Evolutionary conservation across 768 basidiomycete species (phyloP).

Genomic region (Amanita exitialis): DNA sequence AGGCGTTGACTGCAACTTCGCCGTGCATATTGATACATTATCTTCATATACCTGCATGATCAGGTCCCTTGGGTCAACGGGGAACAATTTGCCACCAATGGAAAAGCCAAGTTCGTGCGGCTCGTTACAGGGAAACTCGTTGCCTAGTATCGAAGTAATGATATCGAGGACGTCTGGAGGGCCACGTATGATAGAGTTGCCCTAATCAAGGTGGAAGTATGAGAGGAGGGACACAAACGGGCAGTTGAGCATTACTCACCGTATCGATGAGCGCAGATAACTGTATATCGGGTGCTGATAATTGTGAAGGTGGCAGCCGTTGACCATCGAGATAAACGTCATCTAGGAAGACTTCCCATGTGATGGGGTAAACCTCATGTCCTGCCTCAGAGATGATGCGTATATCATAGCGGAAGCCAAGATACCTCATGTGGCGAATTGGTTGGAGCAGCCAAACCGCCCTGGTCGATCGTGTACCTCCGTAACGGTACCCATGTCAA

Average conservation of each 20-base stretch:
- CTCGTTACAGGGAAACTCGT: slow-evolving; percentile 41
- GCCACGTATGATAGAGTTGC: slow-evolving; percentile 70
- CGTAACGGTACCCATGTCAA: slow-evolving; percentile 63
- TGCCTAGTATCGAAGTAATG: slow-evolving; percentile 34
- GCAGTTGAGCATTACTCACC: slow-evolving; percentile 24
- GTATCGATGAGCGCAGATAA: slow-evolving; percentile 68
- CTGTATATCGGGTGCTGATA: slow-evolving; percentile 35
- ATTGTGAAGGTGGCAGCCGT: slow-evolving; percentile 43
- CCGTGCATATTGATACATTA: slow-evolving; percentile 31
- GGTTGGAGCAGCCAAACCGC: slow-evolving; percentile 44
- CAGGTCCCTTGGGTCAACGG: slow-evolving; percentile 72
- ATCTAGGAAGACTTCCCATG: slow-evolving; percentile 68
- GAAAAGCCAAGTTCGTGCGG: slow-evolving; percentile 58
- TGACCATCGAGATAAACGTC: slow-evolving; percentile 63
- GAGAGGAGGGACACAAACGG: background rate
- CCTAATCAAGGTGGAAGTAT: slow-evolving; percentile 26
- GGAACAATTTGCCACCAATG: slow-evolving; percentile 60
- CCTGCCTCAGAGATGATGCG: slow-evolving; percentile 7
- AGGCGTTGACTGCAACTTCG: slow-evolving; percentile 55
- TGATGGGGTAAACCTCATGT: slow-evolving; percentile 46
- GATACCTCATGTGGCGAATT: slow-evolving; percentile 54
- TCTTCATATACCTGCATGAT: slow-evolving; percentile 29
- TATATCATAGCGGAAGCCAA: background rate
- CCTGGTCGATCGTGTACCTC: slow-evolving; percentile 36
- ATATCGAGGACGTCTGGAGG: slow-evolving; percentile 50